phyloP scores from a whole-genome alignment of 306 rosid genomes.

The Rosa rugosa region DNA sequence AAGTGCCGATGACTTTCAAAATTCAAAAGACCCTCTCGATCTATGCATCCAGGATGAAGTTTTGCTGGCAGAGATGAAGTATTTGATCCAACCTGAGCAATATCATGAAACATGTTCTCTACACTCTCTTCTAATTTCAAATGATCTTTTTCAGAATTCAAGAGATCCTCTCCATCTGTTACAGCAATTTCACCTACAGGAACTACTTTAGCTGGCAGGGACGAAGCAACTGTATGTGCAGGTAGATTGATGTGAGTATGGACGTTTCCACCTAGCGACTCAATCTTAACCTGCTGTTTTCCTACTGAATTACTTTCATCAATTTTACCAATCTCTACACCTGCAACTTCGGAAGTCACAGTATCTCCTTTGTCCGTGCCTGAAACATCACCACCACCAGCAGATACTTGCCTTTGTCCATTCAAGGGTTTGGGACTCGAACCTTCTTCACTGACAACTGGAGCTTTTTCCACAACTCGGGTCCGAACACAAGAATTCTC shows the following conservation, averaged over 20 bases:
- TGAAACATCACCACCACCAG: conserved; percentile 26
- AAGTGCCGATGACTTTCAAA: conserved; percentile 28
- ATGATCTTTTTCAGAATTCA: conserved; percentile 32
- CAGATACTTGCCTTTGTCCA: conserved; percentile 30
- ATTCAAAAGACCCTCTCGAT: conserved; percentile 17
- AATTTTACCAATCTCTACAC: conserved; percentile 13
- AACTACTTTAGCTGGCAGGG: neutral
- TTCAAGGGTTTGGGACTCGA: conserved; percentile 29
- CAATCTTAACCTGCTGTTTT: conserved; percentile 34
- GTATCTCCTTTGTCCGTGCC: conserved; percentile 17
- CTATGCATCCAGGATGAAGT: conserved; percentile 27
- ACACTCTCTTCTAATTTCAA: conserved; percentile 20
- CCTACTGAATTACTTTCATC: conserved; percentile 31
- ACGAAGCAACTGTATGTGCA: conserved; percentile 17
- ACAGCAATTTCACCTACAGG: no score
- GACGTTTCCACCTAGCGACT: conserved; percentile 18
- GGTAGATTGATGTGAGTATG: conserved; percentile 15
- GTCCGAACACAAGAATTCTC: conserved; percentile 17
- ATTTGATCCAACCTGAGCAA: conserved; percentile 19
- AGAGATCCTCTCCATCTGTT: conserved; percentile 15
- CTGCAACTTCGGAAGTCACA: conserved; percentile 19
- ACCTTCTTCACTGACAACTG: neutral
- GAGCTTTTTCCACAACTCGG: conserved; percentile 20
- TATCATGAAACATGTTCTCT: conserved; percentile 23
- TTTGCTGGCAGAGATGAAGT: conserved; percentile 11